Evolutionary conservation across 208 protist species (phyloP), one percentile per base, ranked within the genome.

Genomic region (Trypanosoma cruzi): DNA sequence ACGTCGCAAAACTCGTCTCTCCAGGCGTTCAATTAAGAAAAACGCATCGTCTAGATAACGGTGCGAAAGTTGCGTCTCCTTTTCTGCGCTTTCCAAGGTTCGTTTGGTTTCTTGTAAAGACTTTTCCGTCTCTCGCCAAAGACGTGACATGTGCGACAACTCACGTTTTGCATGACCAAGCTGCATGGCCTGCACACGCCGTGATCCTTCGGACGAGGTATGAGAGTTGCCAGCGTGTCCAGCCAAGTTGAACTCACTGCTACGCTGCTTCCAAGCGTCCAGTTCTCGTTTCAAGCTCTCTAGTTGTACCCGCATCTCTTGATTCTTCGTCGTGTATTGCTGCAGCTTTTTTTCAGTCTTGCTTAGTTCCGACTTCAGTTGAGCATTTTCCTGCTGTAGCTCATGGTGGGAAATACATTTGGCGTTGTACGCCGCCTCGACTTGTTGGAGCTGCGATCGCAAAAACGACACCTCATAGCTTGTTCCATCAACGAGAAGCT

Each of bases 111-210:
- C 90, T 69, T 96, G 90, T 48, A 91, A 65, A 32, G 85, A 81
- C 6, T 81, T 81, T 73, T 96, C 87, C n/a, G 90, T 94, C 54
- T 94, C 87, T n/a, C 90, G 78, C 88, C 90, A 96, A 32, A 96
- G 75, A 57, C 85, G 72, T 1, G 79, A 82, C 58, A 96, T 67
- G 36, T 89, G 80, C 10, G 55, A 48, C 37, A 87, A 73, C 61
- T 95, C 87, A 34, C 81, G 71, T 63, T 80, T 83, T n/a, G 75
- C 68, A 7, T 93, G 85, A 46, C 46, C 67, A 28, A 90, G 63
- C 34, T 89, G 69, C 76, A 54, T 59, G 34, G 52, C 75, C 42
- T 73, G 65, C 24, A 69, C 50, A 18, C 79, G 62, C 13, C 57
- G 71, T 40, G 71, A 69, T 13, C 32, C 46, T 50, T 75, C 66